Evolutionary conservation across 352 stramenopile species (phyloP).

Genomic region (Globisporangium emineosum): DNA sequence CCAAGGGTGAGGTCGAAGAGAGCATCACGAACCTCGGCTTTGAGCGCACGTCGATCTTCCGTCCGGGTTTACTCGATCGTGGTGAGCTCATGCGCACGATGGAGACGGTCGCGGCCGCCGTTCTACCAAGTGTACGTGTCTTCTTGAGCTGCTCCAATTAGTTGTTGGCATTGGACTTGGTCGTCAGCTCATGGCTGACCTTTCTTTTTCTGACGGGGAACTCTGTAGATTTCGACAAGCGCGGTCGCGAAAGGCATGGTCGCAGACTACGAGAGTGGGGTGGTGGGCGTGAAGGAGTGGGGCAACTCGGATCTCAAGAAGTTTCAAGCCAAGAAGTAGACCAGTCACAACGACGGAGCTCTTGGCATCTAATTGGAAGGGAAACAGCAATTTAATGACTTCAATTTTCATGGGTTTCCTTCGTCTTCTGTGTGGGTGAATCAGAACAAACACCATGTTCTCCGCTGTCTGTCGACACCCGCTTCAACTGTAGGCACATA

Average conservation of each 20-base stretch:
- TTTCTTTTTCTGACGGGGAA: neutral
- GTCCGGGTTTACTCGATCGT: slow-evolving; percentile 55
- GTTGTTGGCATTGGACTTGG: neutral
- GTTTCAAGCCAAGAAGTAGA: slow-evolving; percentile 26
- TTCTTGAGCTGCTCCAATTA: neutral
- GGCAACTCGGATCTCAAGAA: slow-evolving; percentile 53
- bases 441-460: neutral
- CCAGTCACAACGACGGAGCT: neutral
- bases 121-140: slow-evolving; percentile 50
- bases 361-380: neutral
- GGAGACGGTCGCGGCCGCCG: slow-evolving; percentile 47
- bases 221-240: slow-evolving; percentile 36
- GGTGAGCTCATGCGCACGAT: slow-evolving; percentile 46
- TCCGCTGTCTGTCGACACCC: neutral
- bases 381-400: neutral
- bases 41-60: slow-evolving; percentile 50
- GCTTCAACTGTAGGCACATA: neutral
- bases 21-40: slow-evolving; percentile 60
- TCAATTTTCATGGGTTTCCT: no score
- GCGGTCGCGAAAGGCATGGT: slow-evolving; percentile 70
- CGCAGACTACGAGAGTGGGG: slow-evolving; percentile 56
- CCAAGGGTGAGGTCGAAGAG: slow-evolving; percentile 73
- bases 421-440: neutral
- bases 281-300: slow-evolving; percentile 42
- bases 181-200: neutral